Evolutionary conservation across 2,329 filamentous ascomycete genomes (phyloP).

Genomic region (Aschersonia sp.): DNA sequence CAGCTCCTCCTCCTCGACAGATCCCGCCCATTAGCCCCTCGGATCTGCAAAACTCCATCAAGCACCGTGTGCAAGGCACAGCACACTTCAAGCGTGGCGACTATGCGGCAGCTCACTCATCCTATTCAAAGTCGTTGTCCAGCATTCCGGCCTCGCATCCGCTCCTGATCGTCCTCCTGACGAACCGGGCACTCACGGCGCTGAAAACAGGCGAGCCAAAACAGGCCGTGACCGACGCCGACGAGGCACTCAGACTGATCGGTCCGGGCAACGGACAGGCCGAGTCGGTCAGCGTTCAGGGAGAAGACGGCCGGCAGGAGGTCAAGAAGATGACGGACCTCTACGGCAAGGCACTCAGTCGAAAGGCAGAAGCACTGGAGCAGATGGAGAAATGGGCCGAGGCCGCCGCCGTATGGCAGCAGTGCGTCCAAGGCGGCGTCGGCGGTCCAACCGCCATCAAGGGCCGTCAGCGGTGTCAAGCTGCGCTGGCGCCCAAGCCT

Average conservation of each 20-base stretch:
- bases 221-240: slow-evolving; percentile 70
- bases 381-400: slow-evolving; percentile 91
- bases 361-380: slow-evolving; percentile 91
- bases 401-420: slow-evolving; percentile 65
- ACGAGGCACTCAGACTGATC: slow-evolving; percentile 66
- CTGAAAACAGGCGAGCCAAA: slow-evolving; percentile 90
- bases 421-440: slow-evolving; percentile 69
- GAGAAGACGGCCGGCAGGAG: slow-evolving; percentile 39
- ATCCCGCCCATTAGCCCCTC: slow-evolving; percentile 55
- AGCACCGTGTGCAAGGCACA: slow-evolving; percentile 65
- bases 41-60: slow-evolving; percentile 61
- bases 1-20: slow-evolving; percentile 33
- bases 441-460: slow-evolving; percentile 76
- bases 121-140: slow-evolving; percentile 65
- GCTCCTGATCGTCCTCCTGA: slow-evolving; percentile 73
- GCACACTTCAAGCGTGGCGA: slow-evolving; percentile 91
- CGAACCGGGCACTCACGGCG: slow-evolving; percentile 79
- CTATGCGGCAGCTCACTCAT: slow-evolving; percentile 70
- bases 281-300: slow-evolving; percentile 60
- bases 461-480: slow-evolving; percentile 80
- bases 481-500: slow-evolving; percentile 49
- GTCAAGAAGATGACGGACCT: slow-evolving; percentile 83
- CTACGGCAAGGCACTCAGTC: slow-evolving; percentile 82
- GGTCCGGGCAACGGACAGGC: slow-evolving; percentile 65
- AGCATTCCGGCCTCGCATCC: slow-evolving; percentile 69